These are phyloP conservation scores for Rhamnella rubrinervis DNA, from an alignment of 331 rosid genomes.

Conservation along the genomic window DNA sequence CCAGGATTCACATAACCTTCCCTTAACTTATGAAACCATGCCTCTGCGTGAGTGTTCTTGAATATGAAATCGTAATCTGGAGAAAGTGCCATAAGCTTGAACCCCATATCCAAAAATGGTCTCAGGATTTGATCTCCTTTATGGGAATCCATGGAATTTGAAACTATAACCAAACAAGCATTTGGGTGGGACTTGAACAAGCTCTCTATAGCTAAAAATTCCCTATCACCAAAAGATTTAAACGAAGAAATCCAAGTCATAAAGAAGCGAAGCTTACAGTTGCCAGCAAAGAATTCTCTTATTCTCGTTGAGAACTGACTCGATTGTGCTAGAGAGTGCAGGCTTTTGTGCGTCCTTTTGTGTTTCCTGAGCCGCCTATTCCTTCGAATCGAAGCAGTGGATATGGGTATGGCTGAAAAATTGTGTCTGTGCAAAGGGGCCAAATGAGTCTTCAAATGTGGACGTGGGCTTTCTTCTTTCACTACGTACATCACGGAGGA, in stretches of 20 bases:
- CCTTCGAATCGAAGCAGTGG: constrained; percentile 14
- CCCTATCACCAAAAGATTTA: constrained; percentile 56
- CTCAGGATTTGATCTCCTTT: constrained; percentile 46
- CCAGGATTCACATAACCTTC: constrained; percentile 76
- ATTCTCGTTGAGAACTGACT: constrained; percentile 41
- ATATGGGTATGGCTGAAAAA: neutral
- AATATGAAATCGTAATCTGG: constrained; percentile 78
- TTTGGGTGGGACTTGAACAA: constrained; percentile 66
- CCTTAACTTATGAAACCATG: constrained; percentile 54
- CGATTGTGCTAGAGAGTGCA: constrained; percentile 23
- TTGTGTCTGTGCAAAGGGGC: constrained; percentile 27
- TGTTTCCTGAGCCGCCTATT: constrained; percentile 32
- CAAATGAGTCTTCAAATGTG: constrained; percentile 23
- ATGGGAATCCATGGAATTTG: constrained; percentile 62
- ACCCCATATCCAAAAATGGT: constrained; percentile 50
- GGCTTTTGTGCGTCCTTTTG: constrained; percentile 52
- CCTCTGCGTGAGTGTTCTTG: constrained; percentile 65
- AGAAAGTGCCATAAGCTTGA: constrained; percentile 48
- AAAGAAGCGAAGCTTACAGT: constrained; percentile 63
- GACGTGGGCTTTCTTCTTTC: constrained; percentile 37
- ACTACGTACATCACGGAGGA: constrained; percentile 34
- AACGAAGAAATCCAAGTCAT: constrained; percentile 94
- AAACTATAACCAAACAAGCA: constrained; percentile 76
- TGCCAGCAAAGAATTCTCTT: constrained; percentile 41
- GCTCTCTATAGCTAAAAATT: constrained; percentile 64